These are phyloP conservation scores for Aspergillus avenaceus DNA, from an alignment of 495 filamentous ascomycete species.

Conservation along the genomic window DNA sequence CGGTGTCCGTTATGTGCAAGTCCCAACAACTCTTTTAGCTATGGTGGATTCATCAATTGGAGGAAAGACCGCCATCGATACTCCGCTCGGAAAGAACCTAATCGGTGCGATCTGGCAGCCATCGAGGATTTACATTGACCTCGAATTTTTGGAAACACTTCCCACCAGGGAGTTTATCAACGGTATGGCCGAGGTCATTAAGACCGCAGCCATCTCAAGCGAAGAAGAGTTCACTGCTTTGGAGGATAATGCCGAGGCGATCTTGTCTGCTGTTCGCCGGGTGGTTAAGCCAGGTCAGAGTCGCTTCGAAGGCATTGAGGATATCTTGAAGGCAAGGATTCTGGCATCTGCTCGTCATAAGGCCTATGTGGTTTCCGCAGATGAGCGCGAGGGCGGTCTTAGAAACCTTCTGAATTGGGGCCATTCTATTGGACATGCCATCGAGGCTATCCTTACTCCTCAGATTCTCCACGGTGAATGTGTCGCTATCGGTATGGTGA, in stretches of 20 bases:
- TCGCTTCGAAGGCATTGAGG: slow-evolving; percentile 64
- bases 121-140: slow-evolving; percentile 86
- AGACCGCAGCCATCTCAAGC: slow-evolving; percentile 96
- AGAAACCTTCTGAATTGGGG: slow-evolving; percentile 96
- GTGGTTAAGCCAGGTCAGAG: slow-evolving; percentile 48
- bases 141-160: slow-evolving; percentile 86
- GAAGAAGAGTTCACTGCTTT: slow-evolving; percentile 81
- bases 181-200: slow-evolving; percentile 97
- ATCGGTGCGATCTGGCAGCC: slow-evolving; percentile 98
- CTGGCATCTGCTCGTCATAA: slow-evolving; percentile 87
- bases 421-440: slow-evolving; percentile 96
- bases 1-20: slow-evolving; percentile 92
- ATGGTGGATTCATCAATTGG: slow-evolving; percentile 99
- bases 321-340: slow-evolving; percentile 80
- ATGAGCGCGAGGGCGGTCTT: slow-evolving; percentile 91
- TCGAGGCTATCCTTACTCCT: slow-evolving; percentile 91
- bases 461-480: slow-evolving; percentile 94
- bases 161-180: slow-evolving; percentile 95
- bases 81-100: slow-evolving; percentile 93
- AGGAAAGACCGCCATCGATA: slow-evolving; percentile 97
- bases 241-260: slow-evolving; percentile 71
- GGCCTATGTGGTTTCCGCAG: slow-evolving; percentile 85
- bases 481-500: slow-evolving; percentile 97
- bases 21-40: slow-evolving; percentile 88
- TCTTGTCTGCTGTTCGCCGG: slow-evolving; percentile 66